Evolutionary conservation across 2,329 filamentous ascomycete species (phyloP).

Genomic region (Penicillium digitatum): DNA sequence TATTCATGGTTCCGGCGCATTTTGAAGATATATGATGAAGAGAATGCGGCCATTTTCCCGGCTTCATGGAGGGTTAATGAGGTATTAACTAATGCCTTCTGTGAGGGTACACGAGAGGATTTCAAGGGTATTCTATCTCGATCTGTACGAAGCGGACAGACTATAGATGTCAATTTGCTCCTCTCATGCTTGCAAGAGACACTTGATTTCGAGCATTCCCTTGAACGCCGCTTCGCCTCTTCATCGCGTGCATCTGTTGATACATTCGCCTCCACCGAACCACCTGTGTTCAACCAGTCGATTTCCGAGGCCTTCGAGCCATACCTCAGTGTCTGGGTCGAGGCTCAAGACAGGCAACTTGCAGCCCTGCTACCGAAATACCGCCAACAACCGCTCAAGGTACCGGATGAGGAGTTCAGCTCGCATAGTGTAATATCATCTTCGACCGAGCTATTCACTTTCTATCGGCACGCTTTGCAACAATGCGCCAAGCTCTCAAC

Average conservation of each 20-base stretch:
- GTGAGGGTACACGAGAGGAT: slow-evolving; percentile 90
- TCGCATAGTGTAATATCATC: slow-evolving; percentile 85
- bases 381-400: slow-evolving; percentile 72
- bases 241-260: slow-evolving; percentile 75
- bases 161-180: slow-evolving; percentile 82
- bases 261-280: slow-evolving; percentile 75
- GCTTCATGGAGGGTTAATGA: slow-evolving; percentile 85
- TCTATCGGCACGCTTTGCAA: slow-evolving; percentile 86
- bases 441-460: slow-evolving; percentile 94
- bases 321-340: slow-evolving; percentile 94
- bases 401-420: slow-evolving; percentile 86
- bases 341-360: slow-evolving; percentile 87
- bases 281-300: slow-evolving; percentile 76
- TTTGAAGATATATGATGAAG: slow-evolving; percentile 91
- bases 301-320: slow-evolving; percentile 97
- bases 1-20: slow-evolving; percentile 97
- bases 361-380: slow-evolving; percentile 83
- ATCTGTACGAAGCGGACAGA: slow-evolving; percentile 75
- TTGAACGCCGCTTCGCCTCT: slow-evolving; percentile 77
- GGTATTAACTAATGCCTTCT: slow-evolving; percentile 84
- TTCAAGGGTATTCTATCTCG: slow-evolving; percentile 89
- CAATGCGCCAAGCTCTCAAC: slow-evolving; percentile 97
- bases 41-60: slow-evolving; percentile 85
- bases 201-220: slow-evolving; percentile 88
- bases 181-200: slow-evolving; percentile 91